Base-by-base conservation (phyloP, 164 flowering plant species). In the Platanus orientalis region DNA sequence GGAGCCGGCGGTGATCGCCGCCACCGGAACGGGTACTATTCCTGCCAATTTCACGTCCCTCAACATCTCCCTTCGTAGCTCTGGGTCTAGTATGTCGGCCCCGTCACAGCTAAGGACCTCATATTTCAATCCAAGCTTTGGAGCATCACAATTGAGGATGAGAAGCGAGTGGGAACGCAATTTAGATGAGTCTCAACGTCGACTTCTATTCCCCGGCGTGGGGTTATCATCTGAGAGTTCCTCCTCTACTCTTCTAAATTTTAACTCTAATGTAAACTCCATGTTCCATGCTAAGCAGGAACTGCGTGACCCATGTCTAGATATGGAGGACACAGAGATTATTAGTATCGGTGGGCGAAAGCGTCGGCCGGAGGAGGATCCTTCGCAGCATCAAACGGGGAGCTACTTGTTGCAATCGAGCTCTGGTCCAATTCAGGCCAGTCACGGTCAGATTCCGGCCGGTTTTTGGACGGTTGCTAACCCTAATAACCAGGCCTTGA, bases 21-120 rank as follows among this genome's bases (percentile, higher is more conserved):
- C 93, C 73, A 89, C 93, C 39, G 96, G 96, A 1, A 87, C 96
- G 20, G 90, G 93, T 17, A 87, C 93, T 7, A 87, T 87, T 62
- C 96, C 96, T 10, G 96, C 96, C 13, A 87, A 85, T 60, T 85
- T 86, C 71, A 79, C 87, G 0, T 83, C 89, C 14, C 79, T 88
- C 7, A 88, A 86, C 63, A 82, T 84, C 49, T 86, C 96, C 0
- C 80, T 82, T 10, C 75, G 91, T 17, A 84, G 88, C 70, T 83
- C 96, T 4, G 85, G 86, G 13, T 78, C 88, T 17, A 73, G 68
- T 70, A 57, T 82, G 57, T 77, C 89, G 0, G 86, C 84, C 0
- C 84, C 89, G 0, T 80, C 84, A 1, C 81, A 75, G 32, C 51
- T 82, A 14, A 57, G 83, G 63, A 66, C 55, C 25, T 19, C 75